Evolutionary conservation across 2,329 filamentous ascomycete genomes (phyloP).

Genomic region (Trichoderma brevicompactum): DNA sequence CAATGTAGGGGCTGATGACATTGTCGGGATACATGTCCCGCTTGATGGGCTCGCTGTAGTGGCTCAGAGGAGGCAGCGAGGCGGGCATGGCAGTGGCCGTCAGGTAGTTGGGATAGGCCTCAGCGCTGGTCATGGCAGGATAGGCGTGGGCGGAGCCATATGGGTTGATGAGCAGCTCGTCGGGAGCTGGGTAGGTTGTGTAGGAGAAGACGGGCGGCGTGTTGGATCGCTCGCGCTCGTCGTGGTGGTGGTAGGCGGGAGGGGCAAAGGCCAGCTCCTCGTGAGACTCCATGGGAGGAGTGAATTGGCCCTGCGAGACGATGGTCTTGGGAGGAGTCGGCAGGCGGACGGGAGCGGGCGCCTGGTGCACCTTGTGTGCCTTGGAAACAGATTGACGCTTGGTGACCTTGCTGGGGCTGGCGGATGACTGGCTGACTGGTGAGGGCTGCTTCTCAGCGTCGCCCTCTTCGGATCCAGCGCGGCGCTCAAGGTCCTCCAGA

Average conservation of each 20-base stretch:
- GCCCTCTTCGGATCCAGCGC: conserved; percentile 65
- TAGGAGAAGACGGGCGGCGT: conserved; percentile 72
- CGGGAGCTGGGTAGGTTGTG: conserved; percentile 68
- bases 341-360: conserved; percentile 28
- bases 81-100: conserved; percentile 56
- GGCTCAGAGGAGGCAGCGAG: conserved; percentile 67
- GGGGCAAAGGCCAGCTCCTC: conserved; percentile 70
- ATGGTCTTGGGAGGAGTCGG: conserved; percentile 44
- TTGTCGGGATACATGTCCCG: conserved; percentile 64
- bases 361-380: conserved; percentile 38
- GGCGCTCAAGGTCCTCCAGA: conserved; percentile 81
- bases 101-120: conserved; percentile 62
- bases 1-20: conserved; percentile 67
- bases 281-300: conserved; percentile 62
- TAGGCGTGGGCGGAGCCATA: conserved; percentile 61
- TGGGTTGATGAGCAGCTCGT: conserved; percentile 64
- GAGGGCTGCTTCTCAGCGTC: conserved; percentile 46
- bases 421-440: conserved; percentile 39
- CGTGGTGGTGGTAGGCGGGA: conserved; percentile 37
- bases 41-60: conserved; percentile 69
- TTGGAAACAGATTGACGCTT: conserved; percentile 44
- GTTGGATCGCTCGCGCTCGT: conserved; percentile 70
- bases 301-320: conserved; percentile 59
- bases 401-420: conserved; percentile 48
- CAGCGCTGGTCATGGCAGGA: conserved; percentile 55